Evolutionary conservation across 805 yeast species (phyloP).

Genomic region (Cyberlindnera petersonii): DNA sequence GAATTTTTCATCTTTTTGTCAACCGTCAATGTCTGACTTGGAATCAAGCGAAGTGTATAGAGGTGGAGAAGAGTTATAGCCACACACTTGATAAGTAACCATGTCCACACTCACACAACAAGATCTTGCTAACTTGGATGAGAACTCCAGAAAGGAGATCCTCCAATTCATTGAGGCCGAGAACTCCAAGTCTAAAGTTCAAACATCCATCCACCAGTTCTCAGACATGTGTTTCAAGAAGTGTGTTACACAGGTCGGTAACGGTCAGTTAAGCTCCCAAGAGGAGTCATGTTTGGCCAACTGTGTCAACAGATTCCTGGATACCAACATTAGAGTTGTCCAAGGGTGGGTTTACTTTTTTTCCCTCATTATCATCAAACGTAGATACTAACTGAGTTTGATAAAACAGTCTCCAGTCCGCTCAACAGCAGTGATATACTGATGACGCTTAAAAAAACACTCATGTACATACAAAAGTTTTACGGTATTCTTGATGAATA

Average conservation of each 20-base stretch:
- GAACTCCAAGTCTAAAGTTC: conserved; percentile 82
- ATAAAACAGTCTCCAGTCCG: conserved; percentile 16
- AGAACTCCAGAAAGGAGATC: conserved; percentile 67
- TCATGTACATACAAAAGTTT: no score
- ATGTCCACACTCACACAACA: conserved; percentile 35
- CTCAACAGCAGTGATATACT: conserved; percentile 15
- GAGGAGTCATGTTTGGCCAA: conserved; percentile 75
- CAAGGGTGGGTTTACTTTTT: conserved; percentile 34
- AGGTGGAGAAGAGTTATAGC: no score
- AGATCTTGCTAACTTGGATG: conserved; percentile 52
- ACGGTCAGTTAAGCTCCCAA: conserved; percentile 44
- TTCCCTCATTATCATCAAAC: background rate
- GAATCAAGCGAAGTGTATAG: no score
- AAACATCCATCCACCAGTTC: conserved; percentile 79
- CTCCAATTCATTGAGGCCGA: conserved; percentile 75
- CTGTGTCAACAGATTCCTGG: conserved; percentile 83
- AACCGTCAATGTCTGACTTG: no score
- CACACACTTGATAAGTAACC: background rate
- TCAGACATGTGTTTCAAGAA: conserved; percentile 89
- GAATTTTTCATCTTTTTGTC: background rate
- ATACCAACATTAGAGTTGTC: conserved; percentile 82
- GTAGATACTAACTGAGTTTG: no score
- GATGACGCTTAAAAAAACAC: no score
- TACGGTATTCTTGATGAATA: no score
- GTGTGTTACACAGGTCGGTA: conserved; percentile 53